Percentiles rank a stretch among this genome's conserved stretches.
These are phyloP conservation scores for Saccharomycopsis guyanensis DNA, from an alignment of 805 yeast genomes.

Conservation along the genomic window DNA sequence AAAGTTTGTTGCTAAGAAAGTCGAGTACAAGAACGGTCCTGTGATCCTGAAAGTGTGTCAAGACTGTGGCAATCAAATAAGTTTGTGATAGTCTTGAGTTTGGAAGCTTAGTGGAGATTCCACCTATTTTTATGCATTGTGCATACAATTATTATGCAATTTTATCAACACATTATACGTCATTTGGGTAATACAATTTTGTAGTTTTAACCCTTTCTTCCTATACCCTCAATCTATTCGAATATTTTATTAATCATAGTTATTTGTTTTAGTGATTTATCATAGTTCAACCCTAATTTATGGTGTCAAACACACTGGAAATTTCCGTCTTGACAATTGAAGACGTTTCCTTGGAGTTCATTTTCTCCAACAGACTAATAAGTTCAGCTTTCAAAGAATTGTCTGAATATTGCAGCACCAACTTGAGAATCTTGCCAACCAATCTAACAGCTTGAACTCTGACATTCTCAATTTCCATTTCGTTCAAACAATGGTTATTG, in stretches of 20 bases:
- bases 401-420: constrained; percentile 23
- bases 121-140: no score
- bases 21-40: constrained; percentile 8
- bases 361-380: constrained; percentile 17
- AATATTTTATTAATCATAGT: no score
- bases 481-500: constrained; percentile 28
- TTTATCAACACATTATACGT: not conserved
- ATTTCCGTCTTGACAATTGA: constrained; percentile 38
- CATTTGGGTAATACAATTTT: no score
- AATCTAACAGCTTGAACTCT: constrained; percentile 41
- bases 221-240: no score
- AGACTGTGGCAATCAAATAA: constrained; percentile 17
- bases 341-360: constrained; percentile 33
- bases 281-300: no score
- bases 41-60: constrained; percentile 10
- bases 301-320: no score
- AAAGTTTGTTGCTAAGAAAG: constrained; percentile 9
- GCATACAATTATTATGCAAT: no score
- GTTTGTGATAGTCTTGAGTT: not conserved
- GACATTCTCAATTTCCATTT: constrained; percentile 49
- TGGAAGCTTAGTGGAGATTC: no score
- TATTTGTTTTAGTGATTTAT: no score
- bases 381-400: constrained; percentile 23
- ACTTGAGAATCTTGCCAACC: constrained; percentile 25
- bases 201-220: no score